These are phyloP conservation scores for Colletotrichum liriopes DNA, from an alignment of 2,329 filamentous ascomycete genomes.

Conservation along the genomic window DNA sequence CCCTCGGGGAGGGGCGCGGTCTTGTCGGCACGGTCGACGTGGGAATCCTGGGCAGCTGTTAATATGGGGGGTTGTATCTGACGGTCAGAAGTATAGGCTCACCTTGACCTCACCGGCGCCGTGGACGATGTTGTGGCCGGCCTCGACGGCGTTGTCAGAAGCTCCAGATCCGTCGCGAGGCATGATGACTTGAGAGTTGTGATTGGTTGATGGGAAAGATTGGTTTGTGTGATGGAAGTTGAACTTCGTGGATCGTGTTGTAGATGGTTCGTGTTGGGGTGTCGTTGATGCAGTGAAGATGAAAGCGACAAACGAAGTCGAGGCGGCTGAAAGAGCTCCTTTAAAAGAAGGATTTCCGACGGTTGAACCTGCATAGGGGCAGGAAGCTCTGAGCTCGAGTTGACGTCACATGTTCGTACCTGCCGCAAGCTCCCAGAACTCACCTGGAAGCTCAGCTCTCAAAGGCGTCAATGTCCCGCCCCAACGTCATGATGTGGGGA, in stretches of 20 bases:
- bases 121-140: constrained; percentile 60
- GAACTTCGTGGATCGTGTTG: not conserved
- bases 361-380: not conserved
- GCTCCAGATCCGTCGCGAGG: constrained; percentile 66
- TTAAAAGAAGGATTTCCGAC: not conserved
- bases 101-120: constrained; percentile 59
- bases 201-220: not conserved
- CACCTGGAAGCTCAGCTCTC: not conserved
- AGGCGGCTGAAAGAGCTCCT: not conserved
- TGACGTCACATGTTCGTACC: constrained; percentile 26
- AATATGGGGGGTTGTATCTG: not conserved
- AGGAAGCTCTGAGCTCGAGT: not conserved
- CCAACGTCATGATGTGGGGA: constrained; percentile 24
- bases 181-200: constrained; percentile 54
- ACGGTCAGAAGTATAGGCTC: constrained; percentile 34
- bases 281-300: not conserved
- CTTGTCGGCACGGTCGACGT: constrained; percentile 65
- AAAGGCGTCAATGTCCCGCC: not conserved
- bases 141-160: constrained; percentile 62
- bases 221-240: not conserved
- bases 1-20: constrained; percentile 63
- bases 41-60: constrained; percentile 30
- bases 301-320: fast-evolving
- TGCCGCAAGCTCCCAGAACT: not conserved
- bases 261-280: not conserved